These are phyloP conservation scores for Sechiopsis laciniata DNA, from an alignment of 306 rosid species.

Conservation along the genomic window DNA sequence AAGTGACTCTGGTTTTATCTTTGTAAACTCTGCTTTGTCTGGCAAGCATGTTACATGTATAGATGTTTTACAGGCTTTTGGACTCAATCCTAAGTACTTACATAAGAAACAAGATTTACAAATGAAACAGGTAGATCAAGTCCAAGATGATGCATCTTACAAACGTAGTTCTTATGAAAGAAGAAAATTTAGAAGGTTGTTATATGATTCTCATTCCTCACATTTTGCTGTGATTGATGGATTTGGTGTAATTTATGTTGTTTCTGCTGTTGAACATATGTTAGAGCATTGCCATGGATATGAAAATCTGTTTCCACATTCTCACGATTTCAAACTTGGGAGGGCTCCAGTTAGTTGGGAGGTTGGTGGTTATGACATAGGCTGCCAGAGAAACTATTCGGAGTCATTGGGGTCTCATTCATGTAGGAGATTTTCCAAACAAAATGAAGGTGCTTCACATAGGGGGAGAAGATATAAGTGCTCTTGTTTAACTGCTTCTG, in stretches of 20 bases:
- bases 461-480: constrained; percentile 33
- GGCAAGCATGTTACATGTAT: constrained; percentile 64
- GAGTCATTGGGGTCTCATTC: constrained; percentile 28
- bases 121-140: constrained; percentile 31
- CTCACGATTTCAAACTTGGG: constrained; percentile 52
- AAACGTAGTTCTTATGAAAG: constrained; percentile 31
- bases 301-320: constrained; percentile 52
- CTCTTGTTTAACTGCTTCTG: constrained; percentile 43
- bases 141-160: constrained; percentile 30
- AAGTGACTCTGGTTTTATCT: constrained; percentile 58
- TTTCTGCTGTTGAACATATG: constrained; percentile 39
- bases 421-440: constrained; percentile 28
- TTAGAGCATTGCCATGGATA: constrained; percentile 32
- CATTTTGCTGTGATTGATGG: constrained; percentile 71
- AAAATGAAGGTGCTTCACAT: constrained; percentile 29
- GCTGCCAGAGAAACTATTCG: constrained; percentile 45
- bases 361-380: constrained; percentile 69
- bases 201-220: constrained; percentile 64
- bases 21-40: constrained; percentile 54
- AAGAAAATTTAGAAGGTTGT: constrained; percentile 63
- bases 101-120: constrained; percentile 27
- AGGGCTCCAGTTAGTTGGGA: constrained; percentile 67
- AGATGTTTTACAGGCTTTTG: constrained; percentile 52
- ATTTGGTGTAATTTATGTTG: constrained; percentile 66
- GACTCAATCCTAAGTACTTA: constrained; percentile 33